Evolutionary conservation across 2,329 filamentous ascomycete genomes (phyloP).

Genomic region (Sarocladium brachiariae): DNA sequence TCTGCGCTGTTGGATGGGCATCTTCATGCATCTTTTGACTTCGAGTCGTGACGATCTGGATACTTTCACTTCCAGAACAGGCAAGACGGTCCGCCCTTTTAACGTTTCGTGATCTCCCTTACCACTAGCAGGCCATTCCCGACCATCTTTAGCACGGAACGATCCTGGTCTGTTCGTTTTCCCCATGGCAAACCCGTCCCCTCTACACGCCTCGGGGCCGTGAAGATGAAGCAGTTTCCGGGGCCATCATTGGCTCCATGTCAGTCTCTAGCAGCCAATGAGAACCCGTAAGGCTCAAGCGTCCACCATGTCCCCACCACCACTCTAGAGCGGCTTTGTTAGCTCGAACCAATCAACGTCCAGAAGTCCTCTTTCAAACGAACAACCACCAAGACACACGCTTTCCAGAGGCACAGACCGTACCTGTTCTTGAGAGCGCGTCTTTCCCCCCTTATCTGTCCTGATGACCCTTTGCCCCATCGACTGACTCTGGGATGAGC

Average conservation of each 20-base stretch:
- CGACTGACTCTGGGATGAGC: not conserved
- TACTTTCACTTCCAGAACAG: not conserved
- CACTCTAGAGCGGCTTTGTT: not conserved
- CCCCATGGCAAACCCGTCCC: not conserved
- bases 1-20: not conserved
- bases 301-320: not conserved
- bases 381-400: conserved; percentile 8
- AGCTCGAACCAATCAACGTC: conserved; percentile 17
- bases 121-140: not conserved
- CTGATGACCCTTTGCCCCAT: not conserved
- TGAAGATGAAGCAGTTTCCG: not conserved
- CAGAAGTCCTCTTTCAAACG: conserved; percentile 16
- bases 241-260: not conserved
- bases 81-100: not conserved
- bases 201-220: not conserved
- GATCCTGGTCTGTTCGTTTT: not conserved
- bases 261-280: not conserved
- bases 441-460: conserved; percentile 9
- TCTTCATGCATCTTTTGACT: not conserved
- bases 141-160: not conserved
- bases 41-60: not conserved
- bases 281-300: not conserved
- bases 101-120: not conserved
- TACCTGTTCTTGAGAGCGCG: not conserved
- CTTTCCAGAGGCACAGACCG: not conserved